Percentiles rank a stretch among this genome's conserved stretches.
phyloP scores from a whole-genome alignment of 2,329 filamentous ascomycete genomes.

The Ophiostoma sp. region DNA sequence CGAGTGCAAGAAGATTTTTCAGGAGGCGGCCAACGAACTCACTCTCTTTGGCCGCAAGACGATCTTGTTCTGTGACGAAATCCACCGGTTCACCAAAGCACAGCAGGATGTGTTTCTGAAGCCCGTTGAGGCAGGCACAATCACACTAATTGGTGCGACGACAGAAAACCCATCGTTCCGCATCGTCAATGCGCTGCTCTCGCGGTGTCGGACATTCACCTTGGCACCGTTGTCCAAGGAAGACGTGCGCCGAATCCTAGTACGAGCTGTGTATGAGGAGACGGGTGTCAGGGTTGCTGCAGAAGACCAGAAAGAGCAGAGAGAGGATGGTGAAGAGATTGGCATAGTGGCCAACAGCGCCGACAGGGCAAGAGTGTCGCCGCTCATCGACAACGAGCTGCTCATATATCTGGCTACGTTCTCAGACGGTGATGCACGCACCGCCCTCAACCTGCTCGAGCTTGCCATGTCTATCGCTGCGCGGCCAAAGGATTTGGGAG shows the following conservation, averaged over 20 bases:
- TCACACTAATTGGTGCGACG: constrained; percentile 90
- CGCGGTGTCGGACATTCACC: constrained; percentile 85
- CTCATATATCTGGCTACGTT: constrained; percentile 78
- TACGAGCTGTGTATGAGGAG: constrained; percentile 66
- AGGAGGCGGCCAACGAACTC: constrained; percentile 74
- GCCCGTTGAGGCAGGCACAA: constrained; percentile 82
- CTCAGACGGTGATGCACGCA: constrained; percentile 86
- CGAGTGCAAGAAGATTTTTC: constrained; percentile 89
- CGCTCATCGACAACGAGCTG: constrained; percentile 70
- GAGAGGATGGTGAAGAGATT: constrained; percentile 32
- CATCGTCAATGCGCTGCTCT: constrained; percentile 79
- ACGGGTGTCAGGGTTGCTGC: constrained; percentile 17
- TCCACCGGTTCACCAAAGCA: constrained; percentile 82
- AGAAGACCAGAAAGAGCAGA: neutral
- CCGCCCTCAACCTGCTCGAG: constrained; percentile 86
- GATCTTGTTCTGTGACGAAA: constrained; percentile 96
- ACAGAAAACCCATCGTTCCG: constrained; percentile 97
- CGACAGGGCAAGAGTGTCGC: constrained; percentile 32
- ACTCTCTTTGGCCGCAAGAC: constrained; percentile 80
- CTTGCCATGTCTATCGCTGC: constrained; percentile 72
- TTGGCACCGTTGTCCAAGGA: constrained; percentile 67
- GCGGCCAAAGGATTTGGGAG: constrained; percentile 20
- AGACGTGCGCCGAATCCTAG: constrained; percentile 67
- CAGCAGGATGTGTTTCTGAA: constrained; percentile 95
- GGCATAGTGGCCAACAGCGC: constrained; percentile 37